A percentile compares a stretch with the other conserved stretches of the same genome.
Evolutionary conservation across 305 asterid species (phyloP).

Genomic region (Solanum chacoense): DNA sequence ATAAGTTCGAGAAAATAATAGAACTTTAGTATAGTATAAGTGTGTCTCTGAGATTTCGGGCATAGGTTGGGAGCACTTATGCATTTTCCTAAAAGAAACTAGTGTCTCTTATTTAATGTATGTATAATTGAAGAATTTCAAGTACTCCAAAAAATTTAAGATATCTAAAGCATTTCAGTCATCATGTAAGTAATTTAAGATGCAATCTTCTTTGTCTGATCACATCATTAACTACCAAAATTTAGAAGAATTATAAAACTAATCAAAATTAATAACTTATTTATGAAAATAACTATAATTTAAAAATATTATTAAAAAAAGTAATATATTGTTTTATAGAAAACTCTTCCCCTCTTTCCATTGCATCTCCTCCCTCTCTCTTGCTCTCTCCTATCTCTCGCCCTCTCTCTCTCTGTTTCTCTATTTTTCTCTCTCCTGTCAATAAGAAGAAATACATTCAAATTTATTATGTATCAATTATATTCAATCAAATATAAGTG

Average conservation of each 20-base stretch:
- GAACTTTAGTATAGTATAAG: no score
- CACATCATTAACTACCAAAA: not conserved
- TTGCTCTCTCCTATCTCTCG: not conserved
- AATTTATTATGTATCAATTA: no score
- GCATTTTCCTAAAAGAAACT: no score
- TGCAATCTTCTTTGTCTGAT: not conserved
- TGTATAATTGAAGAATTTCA: not conserved
- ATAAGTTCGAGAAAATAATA: no score
- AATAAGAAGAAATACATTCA: not conserved
- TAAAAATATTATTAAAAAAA: no score
- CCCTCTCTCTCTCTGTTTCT: not conserved
- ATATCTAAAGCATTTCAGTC: not conserved
- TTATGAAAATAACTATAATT: not conserved
- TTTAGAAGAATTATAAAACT: not conserved
- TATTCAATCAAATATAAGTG: no score
- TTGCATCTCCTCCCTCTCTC: no score
- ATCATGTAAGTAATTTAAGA: not conserved
- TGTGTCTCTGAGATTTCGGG: no score
- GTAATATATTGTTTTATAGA: not conserved
- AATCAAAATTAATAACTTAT: not conserved
- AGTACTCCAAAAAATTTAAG: not conserved
- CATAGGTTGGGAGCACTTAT: rapidly evolving
- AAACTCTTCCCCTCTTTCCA: no score
- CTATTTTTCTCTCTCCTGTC: not conserved
- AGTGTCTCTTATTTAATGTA: no score